Conservation (phyloP, 768 basidiomycete genomes). For the Fomitopsis pulvina region DNA sequence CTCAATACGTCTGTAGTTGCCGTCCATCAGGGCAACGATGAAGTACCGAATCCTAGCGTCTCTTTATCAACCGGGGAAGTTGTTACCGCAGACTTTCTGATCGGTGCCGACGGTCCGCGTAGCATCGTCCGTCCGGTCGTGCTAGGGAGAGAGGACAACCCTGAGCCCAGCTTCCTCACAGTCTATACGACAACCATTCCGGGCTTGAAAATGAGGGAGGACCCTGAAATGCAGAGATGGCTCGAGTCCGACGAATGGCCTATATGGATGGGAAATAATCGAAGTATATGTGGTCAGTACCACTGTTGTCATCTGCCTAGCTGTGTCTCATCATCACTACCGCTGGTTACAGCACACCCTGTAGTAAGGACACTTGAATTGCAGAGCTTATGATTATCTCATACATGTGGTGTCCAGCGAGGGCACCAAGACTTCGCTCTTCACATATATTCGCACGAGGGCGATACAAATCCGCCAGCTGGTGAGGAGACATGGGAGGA, state of each 20-base stretch:
- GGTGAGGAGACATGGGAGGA: slow-evolving; percentile 29
- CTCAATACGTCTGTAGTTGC: slow-evolving; percentile 25
- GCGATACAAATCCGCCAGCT: slow-evolving; percentile 23
- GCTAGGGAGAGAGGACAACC: slow-evolving; percentile 25
- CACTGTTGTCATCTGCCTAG: not conserved
- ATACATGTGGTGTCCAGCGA: slow-evolving; percentile 22
- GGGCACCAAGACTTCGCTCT: slow-evolving; percentile 30
- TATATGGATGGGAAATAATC: slow-evolving; percentile 23
- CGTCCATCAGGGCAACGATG: slow-evolving; percentile 11
- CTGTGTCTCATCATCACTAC: not conserved
- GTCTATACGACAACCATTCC: slow-evolving; percentile 42
- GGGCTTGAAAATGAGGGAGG: slow-evolving; percentile 30
- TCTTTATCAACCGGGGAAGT: slow-evolving; percentile 34
- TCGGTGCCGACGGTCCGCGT: slow-evolving; percentile 53
- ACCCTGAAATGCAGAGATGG: slow-evolving; percentile 28
- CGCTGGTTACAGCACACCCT: slow-evolving; percentile 17
- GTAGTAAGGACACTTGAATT: slow-evolving; percentile 12
- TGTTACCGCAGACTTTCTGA: slow-evolving; percentile 43
- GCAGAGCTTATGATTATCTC: not conserved
- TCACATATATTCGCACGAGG: slow-evolving; percentile 34
- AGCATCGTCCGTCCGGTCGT: slow-evolving; percentile 35
- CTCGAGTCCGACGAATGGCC: slow-evolving; percentile 18
- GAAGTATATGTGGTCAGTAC: slow-evolving; percentile 20
- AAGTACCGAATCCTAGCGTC: slow-evolving; percentile 16
- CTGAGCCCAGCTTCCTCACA: slow-evolving; percentile 23